Percentiles rank a stretch among this genome's conserved stretches.
These are phyloP conservation scores for Entamoeba nuttalli DNA, from an alignment of 208 protist genomes.

Conservation along the genomic window DNA sequence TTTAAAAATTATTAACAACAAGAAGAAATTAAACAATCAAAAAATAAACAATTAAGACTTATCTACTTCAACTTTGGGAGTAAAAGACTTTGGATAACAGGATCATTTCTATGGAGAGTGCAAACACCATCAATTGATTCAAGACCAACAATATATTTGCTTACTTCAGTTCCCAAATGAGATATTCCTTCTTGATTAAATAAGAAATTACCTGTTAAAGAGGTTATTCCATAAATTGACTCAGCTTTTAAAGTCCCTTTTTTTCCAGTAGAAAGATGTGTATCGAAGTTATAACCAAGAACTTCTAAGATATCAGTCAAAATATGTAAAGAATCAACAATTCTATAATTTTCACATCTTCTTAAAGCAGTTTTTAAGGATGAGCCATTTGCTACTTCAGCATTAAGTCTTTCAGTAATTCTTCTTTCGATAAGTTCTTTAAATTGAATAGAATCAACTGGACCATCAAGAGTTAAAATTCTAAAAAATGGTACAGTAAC, in stretches of 20 bases:
- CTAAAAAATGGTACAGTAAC: background rate
- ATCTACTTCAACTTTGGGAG: background rate
- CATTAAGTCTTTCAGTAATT: background rate
- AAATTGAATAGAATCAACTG: background rate
- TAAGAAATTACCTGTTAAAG: background rate
- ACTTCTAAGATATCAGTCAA: background rate
- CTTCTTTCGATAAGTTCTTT: background rate
- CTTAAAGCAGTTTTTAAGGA: background rate
- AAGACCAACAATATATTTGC: background rate
- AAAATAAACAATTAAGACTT: background rate
- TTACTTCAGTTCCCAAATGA: background rate
- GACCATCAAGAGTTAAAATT: background rate
- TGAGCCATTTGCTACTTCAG: background rate
- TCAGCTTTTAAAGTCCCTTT: background rate
- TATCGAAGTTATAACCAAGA: background rate
- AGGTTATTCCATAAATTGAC: background rate
- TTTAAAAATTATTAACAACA: no score
- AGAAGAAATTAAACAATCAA: no score
- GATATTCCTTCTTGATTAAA: background rate
- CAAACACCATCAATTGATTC: background rate
- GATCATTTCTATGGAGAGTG: background rate
- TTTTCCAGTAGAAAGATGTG: background rate
- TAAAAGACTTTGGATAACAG: background rate
- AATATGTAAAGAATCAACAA: background rate
- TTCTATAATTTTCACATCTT: background rate